Base-by-base conservation (phyloP, 108 stramenopile genomes). In the Fistulifera pelliculosa region DNA sequence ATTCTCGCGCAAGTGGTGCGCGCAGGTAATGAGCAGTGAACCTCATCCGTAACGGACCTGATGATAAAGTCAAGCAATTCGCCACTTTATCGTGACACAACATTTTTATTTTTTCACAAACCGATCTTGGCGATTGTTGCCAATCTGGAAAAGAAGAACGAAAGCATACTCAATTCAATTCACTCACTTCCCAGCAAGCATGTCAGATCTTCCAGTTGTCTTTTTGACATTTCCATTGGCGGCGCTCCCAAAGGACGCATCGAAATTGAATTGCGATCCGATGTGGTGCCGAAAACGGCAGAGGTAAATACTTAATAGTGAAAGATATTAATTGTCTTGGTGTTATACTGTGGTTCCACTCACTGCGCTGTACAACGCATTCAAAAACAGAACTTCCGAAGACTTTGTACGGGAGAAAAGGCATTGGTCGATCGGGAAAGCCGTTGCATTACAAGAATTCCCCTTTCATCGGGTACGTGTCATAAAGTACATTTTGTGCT, bases 171-270 rank as follows among this genome's bases (percentile, higher is more conserved):
- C n/a, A n/a, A n/a, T n/a, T n/a, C n/a, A n/a, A n/a, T n/a, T n/a
- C n/a, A n/a, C n/a, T n/a, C n/a, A n/a, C n/a, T n/a, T n/a, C n/a
- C n/a, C n/a, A n/a, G n/a, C n/a, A n/a, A 35, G 8, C 44, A 45
- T 45, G 44, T 8, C 19, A 19, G 44, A 45, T 28, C 95, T 94
- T 54, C 94, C 92, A 7, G 87, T 93, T 1, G 95, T 96, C 6
- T 98, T 95, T 94, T 98, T 56, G 96, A 98, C 65, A 87, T 98
- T n/a, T 73, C 72, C 28, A 98, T 98, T 18, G 83, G 86, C 3
- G 83, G 86, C 0, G 62, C 61, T 12, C 63, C 76, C 25, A 79
- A 77, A 21, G 90, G 90, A 13, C 69, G 90, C 8, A 87, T 93
- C 47, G 83, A 81, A 61, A 93, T 93, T 77, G 83, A 83, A 50